Evolutionary conservation across 371 early-diverging fungal species (phyloP).

Genomic region (Amoeboaphelidium protococcarum): DNA sequence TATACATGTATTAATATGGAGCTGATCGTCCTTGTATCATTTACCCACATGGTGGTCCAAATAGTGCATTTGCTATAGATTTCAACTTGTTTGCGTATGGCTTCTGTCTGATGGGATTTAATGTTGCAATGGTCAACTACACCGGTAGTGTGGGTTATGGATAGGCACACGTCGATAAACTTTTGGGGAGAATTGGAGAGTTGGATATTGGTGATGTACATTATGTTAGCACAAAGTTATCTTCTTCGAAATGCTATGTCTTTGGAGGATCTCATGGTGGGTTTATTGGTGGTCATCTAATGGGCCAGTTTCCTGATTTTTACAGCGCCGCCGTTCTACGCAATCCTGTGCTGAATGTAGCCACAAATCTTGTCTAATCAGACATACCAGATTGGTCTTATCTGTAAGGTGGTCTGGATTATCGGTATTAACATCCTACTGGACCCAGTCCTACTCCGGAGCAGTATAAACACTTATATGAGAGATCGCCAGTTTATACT

Average conservation of each 20-base stretch:
- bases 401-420: neutral
- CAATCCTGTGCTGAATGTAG: slow-evolving; percentile 43
- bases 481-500: slow-evolving; percentile 21
- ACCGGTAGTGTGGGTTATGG: slow-evolving; percentile 44
- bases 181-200: slow-evolving; percentile 33
- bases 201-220: slow-evolving; percentile 31
- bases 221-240: slow-evolving; percentile 8
- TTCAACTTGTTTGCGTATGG: slow-evolving; percentile 12
- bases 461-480: slow-evolving; percentile 20
- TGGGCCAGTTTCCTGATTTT: slow-evolving; percentile 20
- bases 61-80: slow-evolving; percentile 19
- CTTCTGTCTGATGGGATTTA: slow-evolving; percentile 23
- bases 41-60: slow-evolving; percentile 40
- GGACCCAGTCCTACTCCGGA: slow-evolving; percentile 17
- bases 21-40: slow-evolving; percentile 19
- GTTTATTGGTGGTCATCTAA: slow-evolving; percentile 29
- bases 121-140: slow-evolving; percentile 33
- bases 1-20: too few relatives aligned
- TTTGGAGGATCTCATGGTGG: slow-evolving; percentile 48
- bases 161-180: slow-evolving; percentile 21
- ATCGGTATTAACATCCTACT: slow-evolving; percentile 4
- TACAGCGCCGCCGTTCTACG: slow-evolving; percentile 29
- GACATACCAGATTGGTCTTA: slow-evolving; percentile 1
- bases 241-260: slow-evolving; percentile 14
- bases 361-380: slow-evolving; percentile 4